Percentiles rank a stretch among this genome's conserved stretches.
Conservation (phyloP, 1,284 basidiomycete genomes). For the Wolfiporia cocos region DNA sequence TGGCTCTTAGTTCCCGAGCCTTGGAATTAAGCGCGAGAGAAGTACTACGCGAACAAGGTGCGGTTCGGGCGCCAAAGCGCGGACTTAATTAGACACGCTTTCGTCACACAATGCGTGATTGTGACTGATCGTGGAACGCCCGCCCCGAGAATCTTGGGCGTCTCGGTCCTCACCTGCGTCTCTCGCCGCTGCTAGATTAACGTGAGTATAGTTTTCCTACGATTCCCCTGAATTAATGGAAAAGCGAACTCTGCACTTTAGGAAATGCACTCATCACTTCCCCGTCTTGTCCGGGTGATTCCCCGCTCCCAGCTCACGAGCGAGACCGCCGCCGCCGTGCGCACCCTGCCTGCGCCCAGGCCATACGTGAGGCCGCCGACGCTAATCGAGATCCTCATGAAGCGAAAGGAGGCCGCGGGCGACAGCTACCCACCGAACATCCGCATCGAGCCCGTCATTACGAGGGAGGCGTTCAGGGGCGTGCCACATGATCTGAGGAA, state of each 20-base stretch:
- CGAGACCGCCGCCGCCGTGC: constrained; percentile 16
- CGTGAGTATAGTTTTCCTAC: too few relatives aligned
- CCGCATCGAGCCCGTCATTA: constrained; percentile 36
- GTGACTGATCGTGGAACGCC: too few relatives aligned
- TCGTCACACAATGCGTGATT: too few relatives aligned
- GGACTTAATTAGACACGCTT: too few relatives aligned
- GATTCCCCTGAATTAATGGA: neutral
- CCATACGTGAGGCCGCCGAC: constrained; percentile 25
- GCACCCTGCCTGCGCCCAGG: constrained; percentile 21
- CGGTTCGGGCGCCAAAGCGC: too few relatives aligned
- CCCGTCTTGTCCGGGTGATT: constrained; percentile 35
- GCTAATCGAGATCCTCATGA: constrained; percentile 34
- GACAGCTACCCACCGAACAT: constrained; percentile 35
- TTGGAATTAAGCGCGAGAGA: too few relatives aligned
- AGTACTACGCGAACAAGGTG: too few relatives aligned
- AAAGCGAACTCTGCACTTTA: neutral
- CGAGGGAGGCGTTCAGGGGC: constrained; percentile 30
- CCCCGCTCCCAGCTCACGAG: constrained; percentile 27
- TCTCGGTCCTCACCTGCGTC: too few relatives aligned
- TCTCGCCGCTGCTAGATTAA: too few relatives aligned
- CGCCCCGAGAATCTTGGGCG: too few relatives aligned
- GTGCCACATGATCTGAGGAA: constrained; percentile 28
- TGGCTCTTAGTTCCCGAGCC: too few relatives aligned
- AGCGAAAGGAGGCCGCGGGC: constrained; percentile 32
- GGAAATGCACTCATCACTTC: constrained; percentile 30